phyloP scores from a whole-genome alignment of 371 early-diverging fungal species.

The Fennellomyces sp. region DNA sequence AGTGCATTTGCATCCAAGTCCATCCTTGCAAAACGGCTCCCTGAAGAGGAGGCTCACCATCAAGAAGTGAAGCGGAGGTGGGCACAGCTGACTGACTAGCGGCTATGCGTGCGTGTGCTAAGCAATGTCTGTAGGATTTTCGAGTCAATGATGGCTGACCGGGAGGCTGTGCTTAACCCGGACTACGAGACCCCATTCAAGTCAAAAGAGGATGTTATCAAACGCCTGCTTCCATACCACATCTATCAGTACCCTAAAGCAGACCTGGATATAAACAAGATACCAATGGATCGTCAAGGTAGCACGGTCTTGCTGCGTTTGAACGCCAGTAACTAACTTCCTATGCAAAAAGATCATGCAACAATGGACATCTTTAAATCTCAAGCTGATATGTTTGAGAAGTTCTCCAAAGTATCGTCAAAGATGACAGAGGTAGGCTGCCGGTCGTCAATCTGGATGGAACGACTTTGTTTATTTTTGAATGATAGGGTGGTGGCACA shows the following conservation, averaged over 20 bases:
- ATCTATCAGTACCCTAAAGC: slow-evolving; percentile 69
- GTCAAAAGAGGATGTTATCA: slow-evolving; percentile 62
- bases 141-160: slow-evolving; percentile 52
- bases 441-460: neutral
- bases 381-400: slow-evolving; percentile 40
- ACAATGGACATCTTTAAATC: slow-evolving; percentile 47
- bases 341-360: slow-evolving; percentile 41
- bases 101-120: neutral
- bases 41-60: slow-evolving; percentile 54
- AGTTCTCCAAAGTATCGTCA: slow-evolving; percentile 20
- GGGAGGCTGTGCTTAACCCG: slow-evolving; percentile 45
- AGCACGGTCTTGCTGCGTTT: neutral
- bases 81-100: too few relatives aligned
- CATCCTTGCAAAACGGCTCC: slow-evolving; percentile 42
- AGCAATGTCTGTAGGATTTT: slow-evolving; percentile 19
- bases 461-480: neutral
- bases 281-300: slow-evolving; percentile 48
- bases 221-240: slow-evolving; percentile 73
- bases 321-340: too few relatives aligned
- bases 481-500: slow-evolving; percentile 21
- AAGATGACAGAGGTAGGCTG: slow-evolving; percentile 27
- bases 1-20: slow-evolving; percentile 24
- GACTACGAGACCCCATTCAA: slow-evolving; percentile 65
- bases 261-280: slow-evolving; percentile 62
- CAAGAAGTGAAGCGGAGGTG: slow-evolving; percentile 46